Conservation (phyloP, 257 asterid genomes). For the Solanum microdontum region DNA sequence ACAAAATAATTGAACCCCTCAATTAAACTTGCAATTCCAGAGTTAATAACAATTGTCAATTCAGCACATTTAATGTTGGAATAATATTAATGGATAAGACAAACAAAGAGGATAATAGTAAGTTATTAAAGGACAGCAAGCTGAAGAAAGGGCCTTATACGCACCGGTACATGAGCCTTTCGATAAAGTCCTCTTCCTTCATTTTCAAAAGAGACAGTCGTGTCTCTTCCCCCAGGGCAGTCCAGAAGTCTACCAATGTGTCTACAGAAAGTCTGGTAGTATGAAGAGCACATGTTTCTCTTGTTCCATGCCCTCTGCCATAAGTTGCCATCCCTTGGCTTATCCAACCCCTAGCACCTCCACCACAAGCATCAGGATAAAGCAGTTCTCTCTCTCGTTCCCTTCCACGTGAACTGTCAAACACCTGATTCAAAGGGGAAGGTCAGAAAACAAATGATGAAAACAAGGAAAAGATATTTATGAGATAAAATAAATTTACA, state of each 20-base stretch:
- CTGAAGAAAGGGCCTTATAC: conserved; percentile 1
- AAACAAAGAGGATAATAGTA: not conserved
- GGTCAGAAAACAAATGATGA: not conserved
- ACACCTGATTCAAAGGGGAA: conserved; percentile 50
- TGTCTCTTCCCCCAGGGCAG: conserved; percentile 97
- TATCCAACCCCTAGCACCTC: conserved; percentile 98
- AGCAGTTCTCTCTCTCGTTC: conserved; percentile 90
- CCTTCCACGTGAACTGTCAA: conserved; percentile 90
- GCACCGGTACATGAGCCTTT: conserved; percentile 93
- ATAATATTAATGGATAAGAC: not conserved
- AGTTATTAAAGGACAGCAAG: not conserved
- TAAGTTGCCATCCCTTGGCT: conserved; percentile 82
- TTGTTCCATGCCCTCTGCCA: conserved; percentile 83
- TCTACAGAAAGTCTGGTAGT: conserved; percentile 94
- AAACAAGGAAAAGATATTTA: not conserved
- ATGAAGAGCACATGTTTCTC: conserved; percentile 98
- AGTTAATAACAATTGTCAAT: not conserved
- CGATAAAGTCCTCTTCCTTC: conserved; percentile 98
- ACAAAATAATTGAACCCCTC: not conserved
- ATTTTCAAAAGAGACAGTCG: conserved; percentile 80
- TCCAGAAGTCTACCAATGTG: conserved; percentile 96
- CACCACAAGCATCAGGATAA: conserved; percentile 99
- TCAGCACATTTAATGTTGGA: not conserved
- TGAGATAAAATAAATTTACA: conserved; percentile 28
- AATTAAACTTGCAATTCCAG: not conserved